A percentile compares a stretch with the other conserved stretches of the same genome.
Evolutionary conservation across 257 asterid genomes (phyloP).

Genomic region (Echium plantagineum): DNA sequence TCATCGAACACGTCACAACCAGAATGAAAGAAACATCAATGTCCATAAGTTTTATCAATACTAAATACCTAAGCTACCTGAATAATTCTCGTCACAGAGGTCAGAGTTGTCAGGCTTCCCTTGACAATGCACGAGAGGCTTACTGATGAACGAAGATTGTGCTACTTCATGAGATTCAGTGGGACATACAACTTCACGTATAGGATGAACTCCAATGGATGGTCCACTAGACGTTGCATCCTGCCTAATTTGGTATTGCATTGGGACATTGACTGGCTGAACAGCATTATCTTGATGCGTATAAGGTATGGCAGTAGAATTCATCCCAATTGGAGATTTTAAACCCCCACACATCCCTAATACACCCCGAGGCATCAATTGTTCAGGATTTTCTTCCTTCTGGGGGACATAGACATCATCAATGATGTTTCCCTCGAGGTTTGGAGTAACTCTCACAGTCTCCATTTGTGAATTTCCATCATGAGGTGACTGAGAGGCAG

Average conservation of each 20-base stretch:
- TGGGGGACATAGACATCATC: conserved; percentile 27
- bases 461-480: conserved; percentile 28
- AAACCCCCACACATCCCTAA: conserved; percentile 34
- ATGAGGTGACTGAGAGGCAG: conserved; percentile 24
- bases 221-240: conserved; percentile 32
- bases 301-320: conserved; percentile 29
- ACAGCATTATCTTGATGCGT: conserved; percentile 30
- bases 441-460: conserved; percentile 25
- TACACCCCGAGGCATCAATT: conserved; percentile 36
- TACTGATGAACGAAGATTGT: conserved; percentile 24
- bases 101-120: conserved; percentile 21
- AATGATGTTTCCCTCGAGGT: conserved; percentile 27
- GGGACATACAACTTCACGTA: conserved; percentile 25
- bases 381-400: conserved; percentile 41
- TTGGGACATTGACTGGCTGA: conserved; percentile 35
- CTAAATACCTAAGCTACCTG: conserved; percentile 19
- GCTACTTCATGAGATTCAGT: conserved; percentile 34
- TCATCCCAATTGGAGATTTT: conserved; percentile 41
- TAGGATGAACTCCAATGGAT: conserved; percentile 29
- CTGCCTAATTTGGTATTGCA: conserved; percentile 44
- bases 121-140: conserved; percentile 22
- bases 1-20: conserved; percentile 23
- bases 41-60: conserved; percentile 23
- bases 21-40: conserved; percentile 22
- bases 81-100: conserved; percentile 20